Percentiles rank a stretch among this genome's conserved stretches.
Evolutionary conservation across 2,329 filamentous ascomycete species (phyloP).

Genomic region (Xylariaceae sp.): DNA sequence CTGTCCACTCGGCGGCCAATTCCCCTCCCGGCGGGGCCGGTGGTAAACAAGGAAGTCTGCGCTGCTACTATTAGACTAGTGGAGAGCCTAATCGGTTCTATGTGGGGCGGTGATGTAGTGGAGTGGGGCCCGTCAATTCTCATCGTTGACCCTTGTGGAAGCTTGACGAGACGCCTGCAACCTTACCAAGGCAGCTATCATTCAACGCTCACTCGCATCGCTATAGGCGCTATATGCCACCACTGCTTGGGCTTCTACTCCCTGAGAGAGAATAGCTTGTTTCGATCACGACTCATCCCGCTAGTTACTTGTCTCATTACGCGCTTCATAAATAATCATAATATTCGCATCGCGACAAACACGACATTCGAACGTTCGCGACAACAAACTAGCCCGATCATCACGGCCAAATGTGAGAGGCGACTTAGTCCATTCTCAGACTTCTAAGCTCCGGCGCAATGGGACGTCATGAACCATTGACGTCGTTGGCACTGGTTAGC

Average conservation of each 20-base stretch:
- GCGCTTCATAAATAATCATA: too few relatives aligned
- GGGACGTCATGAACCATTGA: conserved; percentile 52
- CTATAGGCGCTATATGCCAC: background rate
- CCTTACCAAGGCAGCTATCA: background rate
- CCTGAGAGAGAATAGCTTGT: too few relatives aligned
- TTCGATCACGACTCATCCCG: too few relatives aligned
- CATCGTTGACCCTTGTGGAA: background rate
- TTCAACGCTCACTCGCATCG: background rate
- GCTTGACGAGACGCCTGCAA: background rate
- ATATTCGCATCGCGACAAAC: too few relatives aligned
- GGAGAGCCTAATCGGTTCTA: background rate
- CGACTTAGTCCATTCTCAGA: background rate
- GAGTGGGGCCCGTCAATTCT: background rate
- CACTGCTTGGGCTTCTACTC: too few relatives aligned
- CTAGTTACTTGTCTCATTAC: background rate
- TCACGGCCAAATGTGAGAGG: conserved; percentile 3
- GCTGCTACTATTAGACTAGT: background rate
- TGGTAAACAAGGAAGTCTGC: background rate
- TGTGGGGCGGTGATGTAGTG: background rate
- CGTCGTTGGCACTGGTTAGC: conserved; percentile 51
- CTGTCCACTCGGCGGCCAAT: background rate
- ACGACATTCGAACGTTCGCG: too few relatives aligned
- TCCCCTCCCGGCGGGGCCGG: background rate
- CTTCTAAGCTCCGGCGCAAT: conserved; percentile 33
- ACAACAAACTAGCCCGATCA: background rate